A percentile compares a stretch with the other conserved stretches of the same genome.
These are phyloP conservation scores for Cunninghamia lanceolata DNA, from an alignment of 75 land plant species.

Conservation along the genomic window DNA sequence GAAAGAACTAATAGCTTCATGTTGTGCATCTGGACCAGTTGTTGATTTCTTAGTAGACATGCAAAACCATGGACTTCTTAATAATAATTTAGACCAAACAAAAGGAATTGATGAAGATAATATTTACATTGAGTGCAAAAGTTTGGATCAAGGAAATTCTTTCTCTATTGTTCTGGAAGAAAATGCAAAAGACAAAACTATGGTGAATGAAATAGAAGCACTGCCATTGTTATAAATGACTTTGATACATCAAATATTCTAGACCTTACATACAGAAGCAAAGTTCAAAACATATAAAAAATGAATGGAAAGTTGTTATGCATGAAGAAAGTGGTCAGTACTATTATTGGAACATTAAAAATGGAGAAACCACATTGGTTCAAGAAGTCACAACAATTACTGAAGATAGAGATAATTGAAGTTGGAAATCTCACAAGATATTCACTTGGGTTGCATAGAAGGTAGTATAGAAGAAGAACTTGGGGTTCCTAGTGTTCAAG, in stretches of 20 bases:
- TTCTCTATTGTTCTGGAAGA: not conserved
- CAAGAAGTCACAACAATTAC: constrained; percentile 1
- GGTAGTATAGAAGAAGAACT: not conserved
- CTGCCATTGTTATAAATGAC: not conserved
- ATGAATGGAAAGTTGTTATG: no score
- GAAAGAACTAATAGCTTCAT: constrained; percentile 13
- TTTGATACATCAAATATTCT: not conserved
- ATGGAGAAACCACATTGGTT: constrained; percentile 79
- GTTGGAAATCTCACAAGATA: not conserved
- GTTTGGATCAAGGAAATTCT: not conserved
- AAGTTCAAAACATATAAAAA: constrained; percentile 22
- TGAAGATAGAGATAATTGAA: not conserved
- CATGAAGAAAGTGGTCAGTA: constrained; percentile 72
- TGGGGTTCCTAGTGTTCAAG: not conserved
- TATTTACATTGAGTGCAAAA: not conserved
- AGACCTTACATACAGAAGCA: constrained; percentile 24
- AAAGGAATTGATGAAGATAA: not conserved
- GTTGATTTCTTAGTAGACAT: constrained; percentile 36
- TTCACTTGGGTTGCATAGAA: not conserved
- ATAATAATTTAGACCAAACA: not conserved
- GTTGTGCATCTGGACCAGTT: constrained; percentile 36
- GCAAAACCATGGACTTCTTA: constrained; percentile 31
- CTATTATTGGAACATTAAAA: constrained; percentile 85
- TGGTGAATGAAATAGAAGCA: not conserved
- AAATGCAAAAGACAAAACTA: constrained; percentile 10